Base-by-base conservation (phyloP, 2,329 filamentous ascomycete genomes). In the Penicillium corylophilum region DNA sequence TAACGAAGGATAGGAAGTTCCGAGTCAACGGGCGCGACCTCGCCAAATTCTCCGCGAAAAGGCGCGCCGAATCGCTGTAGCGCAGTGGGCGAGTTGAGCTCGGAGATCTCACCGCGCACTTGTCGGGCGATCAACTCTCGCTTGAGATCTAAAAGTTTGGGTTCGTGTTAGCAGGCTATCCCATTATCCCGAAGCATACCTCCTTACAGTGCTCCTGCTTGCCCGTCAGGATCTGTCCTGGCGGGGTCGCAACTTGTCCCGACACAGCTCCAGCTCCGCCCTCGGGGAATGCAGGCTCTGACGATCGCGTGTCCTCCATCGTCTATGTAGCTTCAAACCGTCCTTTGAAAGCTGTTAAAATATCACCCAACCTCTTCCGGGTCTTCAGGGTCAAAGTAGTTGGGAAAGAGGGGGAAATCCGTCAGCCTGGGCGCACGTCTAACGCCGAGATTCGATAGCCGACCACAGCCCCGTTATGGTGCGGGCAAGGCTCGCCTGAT, bases 201-300 rank as follows among this genome's bases (percentile, higher is more conserved):
- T 15, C 24, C 86, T 64, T 72, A 95, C 91, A 99, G 72, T 99
- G 94, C 72, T 99, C 94, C 80, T 99, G 93, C 76, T 96, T 97
- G 61, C 94, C 94, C 0, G 92, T 96, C 68, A 99, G 76, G 58
- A 86, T 75, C 44, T 82, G 81, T 20, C 80, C 81, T n/a, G 78
- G 79, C 44, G 79, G 77, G 49, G 74, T 35, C 35, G 45, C 54
- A 44, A 52, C 26, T 46, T 39, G 44, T 46, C 24, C 31, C 4
- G 39, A 41, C 23, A 16, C 47, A 53, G 47, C 52, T 48, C 48
- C 52, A 45, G 44, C 44, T 50, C 57, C 50, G 44, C 53, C 43
- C 47, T 54, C 55, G 40, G 51, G 47, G 44, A 60, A 43, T 44
- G 48, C 44, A 36, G 54, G 49, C 49, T 52, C 56, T 38, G 42